phyloP scores from a whole-genome alignment of 192 early-diverging fungal species.

The Coemansia sp. region DNA sequence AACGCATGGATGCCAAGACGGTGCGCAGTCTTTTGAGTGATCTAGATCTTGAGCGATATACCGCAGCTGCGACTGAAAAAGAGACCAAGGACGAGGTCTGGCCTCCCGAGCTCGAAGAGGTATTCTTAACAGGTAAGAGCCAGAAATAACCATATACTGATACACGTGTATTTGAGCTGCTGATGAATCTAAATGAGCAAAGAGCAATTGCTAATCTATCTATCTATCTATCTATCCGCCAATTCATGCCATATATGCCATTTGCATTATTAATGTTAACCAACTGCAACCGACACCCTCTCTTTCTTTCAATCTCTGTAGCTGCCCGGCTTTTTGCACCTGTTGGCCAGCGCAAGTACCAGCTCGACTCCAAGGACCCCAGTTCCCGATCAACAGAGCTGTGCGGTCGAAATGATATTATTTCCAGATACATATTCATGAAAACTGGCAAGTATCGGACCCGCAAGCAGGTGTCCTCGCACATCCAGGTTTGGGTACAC shows the following conservation, averaged over 20 bases:
- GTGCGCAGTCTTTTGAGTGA: slow-evolving; percentile 26
- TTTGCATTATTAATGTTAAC: too few relatives aligned
- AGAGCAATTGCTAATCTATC: too few relatives aligned
- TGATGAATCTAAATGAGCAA: too few relatives aligned
- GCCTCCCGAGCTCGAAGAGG: slow-evolving; percentile 36
- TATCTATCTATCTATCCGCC: too few relatives aligned
- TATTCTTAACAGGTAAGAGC: slow-evolving; percentile 29
- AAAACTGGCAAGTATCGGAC: slow-evolving; percentile 63
- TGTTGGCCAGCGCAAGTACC: slow-evolving; percentile 49
- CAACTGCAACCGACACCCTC: too few relatives aligned
- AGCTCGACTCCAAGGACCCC: slow-evolving; percentile 27
- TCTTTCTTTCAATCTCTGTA: slow-evolving; percentile 6
- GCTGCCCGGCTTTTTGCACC: slow-evolving; percentile 32
- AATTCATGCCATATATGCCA: too few relatives aligned
- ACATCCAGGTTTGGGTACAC: slow-evolving; percentile 76
- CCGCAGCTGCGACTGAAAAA: slow-evolving; percentile 22
- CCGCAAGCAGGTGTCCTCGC: slow-evolving; percentile 77
- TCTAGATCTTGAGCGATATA: slow-evolving; percentile 33
- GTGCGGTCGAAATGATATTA: slow-evolving; percentile 67
- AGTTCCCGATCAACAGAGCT: slow-evolving; percentile 30
- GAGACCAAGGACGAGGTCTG: slow-evolving; percentile 34
- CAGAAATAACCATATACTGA: not conserved
- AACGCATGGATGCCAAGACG: slow-evolving; percentile 44
- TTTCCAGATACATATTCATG: slow-evolving; percentile 70
- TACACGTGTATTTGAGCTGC: too few relatives aligned